phyloP scores from a whole-genome alignment of 768 basidiomycete species.

The Clitopilus passeckerianus region DNA sequence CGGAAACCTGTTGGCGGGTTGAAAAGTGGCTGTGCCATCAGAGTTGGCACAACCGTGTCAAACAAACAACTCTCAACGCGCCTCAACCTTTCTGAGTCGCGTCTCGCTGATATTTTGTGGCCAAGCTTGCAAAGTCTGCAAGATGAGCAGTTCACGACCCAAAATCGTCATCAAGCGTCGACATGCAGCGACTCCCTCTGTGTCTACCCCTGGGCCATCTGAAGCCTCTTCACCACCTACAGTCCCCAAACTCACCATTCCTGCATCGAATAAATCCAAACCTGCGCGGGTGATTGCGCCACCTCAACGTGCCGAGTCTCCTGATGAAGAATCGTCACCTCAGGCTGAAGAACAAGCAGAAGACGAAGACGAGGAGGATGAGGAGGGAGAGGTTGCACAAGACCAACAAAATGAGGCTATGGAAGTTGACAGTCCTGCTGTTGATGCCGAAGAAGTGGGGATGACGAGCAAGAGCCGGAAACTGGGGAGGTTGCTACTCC shows the following conservation, averaged over 20 bases:
- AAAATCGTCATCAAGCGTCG: background rate
- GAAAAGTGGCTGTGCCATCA: background rate
- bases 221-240: background rate
- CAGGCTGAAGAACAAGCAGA: constrained; percentile 16
- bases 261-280: background rate
- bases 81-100: background rate
- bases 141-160: background rate
- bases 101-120: background rate
- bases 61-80: background rate
- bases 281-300: background rate
- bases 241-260: background rate
- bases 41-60: background rate
- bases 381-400: constrained; percentile 23
- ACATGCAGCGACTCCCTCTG: background rate
- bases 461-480: constrained; percentile 24
- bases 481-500: constrained; percentile 17
- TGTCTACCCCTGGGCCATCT: background rate
- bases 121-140: background rate
- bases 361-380: constrained; percentile 13
- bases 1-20: too few relatives aligned
- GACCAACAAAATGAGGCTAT: constrained; percentile 25
- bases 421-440: constrained; percentile 28
- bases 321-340: constrained; percentile 4
- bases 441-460: background rate
- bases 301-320: background rate